Percentiles rank a stretch among this genome's conserved stretches.
Evolutionary conservation across 1,139 yeast species (phyloP).

Genomic region (Geotrichum carabidarum): DNA sequence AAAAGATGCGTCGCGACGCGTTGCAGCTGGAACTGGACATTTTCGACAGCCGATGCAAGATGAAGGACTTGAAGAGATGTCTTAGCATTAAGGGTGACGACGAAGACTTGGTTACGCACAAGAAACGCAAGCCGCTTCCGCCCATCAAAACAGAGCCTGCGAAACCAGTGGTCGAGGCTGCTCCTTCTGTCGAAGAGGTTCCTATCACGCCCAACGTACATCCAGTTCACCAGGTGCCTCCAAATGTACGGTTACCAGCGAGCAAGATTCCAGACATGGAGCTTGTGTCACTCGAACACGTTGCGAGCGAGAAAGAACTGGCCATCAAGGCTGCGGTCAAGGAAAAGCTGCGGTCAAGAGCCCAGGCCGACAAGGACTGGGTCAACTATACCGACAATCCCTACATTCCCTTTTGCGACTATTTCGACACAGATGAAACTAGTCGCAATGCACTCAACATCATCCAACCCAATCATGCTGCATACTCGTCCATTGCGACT

Average conservation of each 20-base stretch:
- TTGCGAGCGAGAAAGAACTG: constrained; percentile 68
- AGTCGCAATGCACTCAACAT: constrained; percentile 38
- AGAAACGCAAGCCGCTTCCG: constrained; percentile 51
- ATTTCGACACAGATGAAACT: constrained; percentile 46
- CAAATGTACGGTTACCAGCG: constrained; percentile 81
- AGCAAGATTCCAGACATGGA: constrained; percentile 93
- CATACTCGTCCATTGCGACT: constrained; percentile 76
- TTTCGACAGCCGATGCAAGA: constrained; percentile 64
- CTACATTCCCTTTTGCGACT: constrained; percentile 74
- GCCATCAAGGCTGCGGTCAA: constrained; percentile 76
- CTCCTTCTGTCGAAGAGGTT: constrained; percentile 5
- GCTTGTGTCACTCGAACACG: constrained; percentile 72
- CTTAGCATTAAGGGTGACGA: constrained; percentile 81
- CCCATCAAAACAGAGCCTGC: constrained; percentile 13
- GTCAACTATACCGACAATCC: constrained; percentile 87
- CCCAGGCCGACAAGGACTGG: constrained; percentile 66
- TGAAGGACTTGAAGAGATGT: constrained; percentile 70
- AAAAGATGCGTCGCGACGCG: constrained; percentile 54
- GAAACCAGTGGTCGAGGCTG: constrained; percentile 8
- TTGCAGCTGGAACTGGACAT: constrained; percentile 57
- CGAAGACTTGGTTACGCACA: constrained; percentile 72
- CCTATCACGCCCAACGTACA: constrained; percentile 17
- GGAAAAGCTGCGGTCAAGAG: constrained; percentile 72
- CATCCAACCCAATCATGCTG: constrained; percentile 59
- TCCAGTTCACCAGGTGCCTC: constrained; percentile 46